Conservation (phyloP, 2,329 filamentous ascomycete genomes). For the Alternaria atra region DNA sequence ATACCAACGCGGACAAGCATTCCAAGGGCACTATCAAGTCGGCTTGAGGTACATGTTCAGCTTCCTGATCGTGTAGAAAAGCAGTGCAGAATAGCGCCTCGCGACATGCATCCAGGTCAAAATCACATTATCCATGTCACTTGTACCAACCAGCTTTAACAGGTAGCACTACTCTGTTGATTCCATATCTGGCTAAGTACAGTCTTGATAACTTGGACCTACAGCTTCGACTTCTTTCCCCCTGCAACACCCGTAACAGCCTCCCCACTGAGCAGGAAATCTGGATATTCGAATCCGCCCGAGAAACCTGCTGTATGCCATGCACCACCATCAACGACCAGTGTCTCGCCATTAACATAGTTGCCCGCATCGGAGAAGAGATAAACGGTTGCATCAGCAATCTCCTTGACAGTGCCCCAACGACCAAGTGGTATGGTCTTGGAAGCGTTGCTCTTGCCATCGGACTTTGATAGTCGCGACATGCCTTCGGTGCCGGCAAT, state of each 20-base stretch:
- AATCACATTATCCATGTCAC: neutral
- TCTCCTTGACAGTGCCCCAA: conserved; percentile 82
- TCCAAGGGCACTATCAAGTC: neutral
- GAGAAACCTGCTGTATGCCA: conserved; percentile 57
- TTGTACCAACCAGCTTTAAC: neutral
- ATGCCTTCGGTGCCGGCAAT: conserved; percentile 81
- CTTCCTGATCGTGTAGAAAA: no score
- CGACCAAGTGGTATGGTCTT: conserved; percentile 73
- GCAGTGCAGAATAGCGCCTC: neutral
- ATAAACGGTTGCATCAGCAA: conserved; percentile 91
- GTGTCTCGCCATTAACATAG: conserved; percentile 82
- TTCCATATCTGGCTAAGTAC: neutral
- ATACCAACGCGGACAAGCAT: neutral
- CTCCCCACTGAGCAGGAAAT: conserved; percentile 63
- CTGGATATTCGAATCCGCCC: conserved; percentile 62
- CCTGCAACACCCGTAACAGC: conserved; percentile 66
- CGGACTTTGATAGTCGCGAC: conserved; percentile 52
- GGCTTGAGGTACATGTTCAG: neutral
- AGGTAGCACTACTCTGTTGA: neutral
- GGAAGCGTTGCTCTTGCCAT: conserved; percentile 39
- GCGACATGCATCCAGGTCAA: neutral
- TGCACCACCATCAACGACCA: conserved; percentile 70
- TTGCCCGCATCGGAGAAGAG: conserved; percentile 86
- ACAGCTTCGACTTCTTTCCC: conserved; percentile 66
- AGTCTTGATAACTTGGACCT: neutral